phyloP scores from a whole-genome alignment of 2,329 filamentous ascomycete species.

The Scedosporium apiospermum region DNA sequence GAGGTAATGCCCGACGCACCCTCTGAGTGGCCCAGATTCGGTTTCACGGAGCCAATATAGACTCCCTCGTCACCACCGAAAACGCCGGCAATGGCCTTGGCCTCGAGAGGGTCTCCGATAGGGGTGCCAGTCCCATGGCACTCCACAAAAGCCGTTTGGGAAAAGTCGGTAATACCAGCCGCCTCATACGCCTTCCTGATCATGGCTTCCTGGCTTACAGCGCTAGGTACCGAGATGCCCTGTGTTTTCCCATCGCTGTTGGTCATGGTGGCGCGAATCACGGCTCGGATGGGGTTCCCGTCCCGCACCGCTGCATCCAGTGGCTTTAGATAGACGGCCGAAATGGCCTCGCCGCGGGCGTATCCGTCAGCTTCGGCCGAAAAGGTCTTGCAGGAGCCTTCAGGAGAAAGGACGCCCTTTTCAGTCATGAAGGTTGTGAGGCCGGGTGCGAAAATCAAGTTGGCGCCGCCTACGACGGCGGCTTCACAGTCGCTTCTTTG shows the following conservation, averaged over 20 bases:
- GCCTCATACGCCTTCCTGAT: constrained; percentile 27
- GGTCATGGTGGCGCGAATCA: constrained; percentile 38
- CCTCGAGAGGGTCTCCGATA: constrained; percentile 32
- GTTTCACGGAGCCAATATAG: constrained; percentile 23
- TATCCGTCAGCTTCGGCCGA: constrained; percentile 35
- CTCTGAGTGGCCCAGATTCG: constrained; percentile 28
- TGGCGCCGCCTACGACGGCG: constrained; percentile 23
- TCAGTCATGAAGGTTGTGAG: constrained; percentile 14
- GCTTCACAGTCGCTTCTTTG: constrained; percentile 14
- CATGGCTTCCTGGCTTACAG: constrained; percentile 32
- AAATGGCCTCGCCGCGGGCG: constrained; percentile 50
- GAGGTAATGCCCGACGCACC: constrained; percentile 20
- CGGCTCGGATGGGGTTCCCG: constrained; percentile 42
- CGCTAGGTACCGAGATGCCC: constrained; percentile 46
- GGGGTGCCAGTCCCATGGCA: constrained; percentile 36
- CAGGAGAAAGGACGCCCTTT: constrained; percentile 30
- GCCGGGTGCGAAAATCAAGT: constrained; percentile 20
- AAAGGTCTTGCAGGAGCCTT: constrained; percentile 37
- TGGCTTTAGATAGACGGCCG: constrained; percentile 45
- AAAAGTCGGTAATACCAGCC: not conserved
- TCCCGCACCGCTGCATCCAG: constrained; percentile 44
- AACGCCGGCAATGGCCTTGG: constrained; percentile 20
- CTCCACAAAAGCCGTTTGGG: constrained; percentile 14
- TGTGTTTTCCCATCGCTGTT: constrained; percentile 48
- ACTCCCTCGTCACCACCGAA: constrained; percentile 17